phyloP scores from a whole-genome alignment of 2,329 filamentous ascomycete genomes.

The Fusarium zealandicum region DNA sequence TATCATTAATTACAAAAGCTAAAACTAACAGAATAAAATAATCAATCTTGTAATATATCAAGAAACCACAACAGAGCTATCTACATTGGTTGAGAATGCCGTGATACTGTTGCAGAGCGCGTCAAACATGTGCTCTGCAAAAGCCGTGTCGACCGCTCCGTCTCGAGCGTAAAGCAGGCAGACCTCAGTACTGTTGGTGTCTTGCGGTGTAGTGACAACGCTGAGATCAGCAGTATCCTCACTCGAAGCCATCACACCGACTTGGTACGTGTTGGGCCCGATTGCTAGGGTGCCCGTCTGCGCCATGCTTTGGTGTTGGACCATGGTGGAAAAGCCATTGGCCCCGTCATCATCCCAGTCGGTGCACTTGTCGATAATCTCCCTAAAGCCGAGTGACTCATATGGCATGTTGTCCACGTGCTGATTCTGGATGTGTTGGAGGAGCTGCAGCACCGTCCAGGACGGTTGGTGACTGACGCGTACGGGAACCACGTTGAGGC shows the following conservation, averaged over 20 bases:
- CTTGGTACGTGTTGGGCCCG: constrained; percentile 24
- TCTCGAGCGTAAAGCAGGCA: constrained; percentile 30
- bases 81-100: constrained; percentile 6
- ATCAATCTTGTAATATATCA: not conserved
- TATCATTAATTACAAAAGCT: too few species aligned
- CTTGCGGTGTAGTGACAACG: constrained; percentile 33
- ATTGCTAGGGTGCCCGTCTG: constrained; percentile 17
- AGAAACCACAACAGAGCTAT: constrained; percentile 3
- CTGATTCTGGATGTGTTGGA: constrained; percentile 51
- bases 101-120: constrained; percentile 19
- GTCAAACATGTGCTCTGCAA: constrained; percentile 18
- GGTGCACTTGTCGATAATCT: constrained; percentile 37
- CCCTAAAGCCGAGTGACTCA: constrained; percentile 36
- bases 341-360: constrained; percentile 28
- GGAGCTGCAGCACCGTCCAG: constrained; percentile 47
- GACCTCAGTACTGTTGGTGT: constrained; percentile 19
- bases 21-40: not conserved
- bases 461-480: constrained; percentile 11
- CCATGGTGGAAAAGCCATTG: constrained; percentile 34
- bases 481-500: constrained; percentile 26
- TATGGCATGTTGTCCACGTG: constrained; percentile 44
- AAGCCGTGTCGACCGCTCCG: not conserved
- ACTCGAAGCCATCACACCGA: constrained; percentile 28
- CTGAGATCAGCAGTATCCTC: constrained; percentile 36
- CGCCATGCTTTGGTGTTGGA: constrained; percentile 39